phyloP scores from a whole-genome alignment of 1,284 basidiomycete species.

The Exobasidium rhododendri region DNA sequence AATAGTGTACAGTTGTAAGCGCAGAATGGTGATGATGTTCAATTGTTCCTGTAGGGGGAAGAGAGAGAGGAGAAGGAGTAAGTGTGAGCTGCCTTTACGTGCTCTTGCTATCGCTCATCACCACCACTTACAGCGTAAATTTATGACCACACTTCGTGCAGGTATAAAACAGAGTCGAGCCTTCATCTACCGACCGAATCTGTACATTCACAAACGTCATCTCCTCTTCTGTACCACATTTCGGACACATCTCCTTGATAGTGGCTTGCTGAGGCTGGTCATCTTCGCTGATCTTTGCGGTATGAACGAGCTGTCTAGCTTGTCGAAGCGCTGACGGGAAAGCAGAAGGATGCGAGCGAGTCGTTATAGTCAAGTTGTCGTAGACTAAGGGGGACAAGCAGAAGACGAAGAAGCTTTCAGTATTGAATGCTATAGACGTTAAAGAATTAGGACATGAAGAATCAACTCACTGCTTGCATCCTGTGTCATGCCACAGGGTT shows the following conservation, averaged over 20 bases:
- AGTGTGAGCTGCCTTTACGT: no score
- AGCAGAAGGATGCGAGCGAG: constrained; percentile 84
- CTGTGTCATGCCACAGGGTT: constrained; percentile 81
- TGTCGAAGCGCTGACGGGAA: constrained; percentile 86
- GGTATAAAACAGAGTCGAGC: constrained; percentile 55
- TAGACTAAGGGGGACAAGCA: constrained; percentile 71
- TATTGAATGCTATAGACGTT: no score
- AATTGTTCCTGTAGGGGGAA: constrained; percentile 1
- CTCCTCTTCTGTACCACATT: constrained; percentile 64
- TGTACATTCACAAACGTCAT: constrained; percentile 58
- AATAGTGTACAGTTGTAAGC: constrained; percentile 4
- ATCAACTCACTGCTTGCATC: constrained; percentile 58
- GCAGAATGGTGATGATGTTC: constrained; percentile 1
- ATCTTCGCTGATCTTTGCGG: constrained; percentile 23
- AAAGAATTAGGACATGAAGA: no score
- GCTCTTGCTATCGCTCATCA: no score
- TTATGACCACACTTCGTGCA: constrained; percentile 55
- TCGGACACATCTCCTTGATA: constrained; percentile 89
- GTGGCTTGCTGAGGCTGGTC: constrained; percentile 55
- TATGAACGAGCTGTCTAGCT: constrained; percentile 78
- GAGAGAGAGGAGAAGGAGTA: background rate
- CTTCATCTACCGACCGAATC: constrained; percentile 57
- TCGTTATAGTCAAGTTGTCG: constrained; percentile 85
- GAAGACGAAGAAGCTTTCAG: constrained; percentile 2
- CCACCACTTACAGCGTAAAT: constrained; percentile 39